Percentiles rank a stretch among this genome's conserved stretches.
Conservation (phyloP, 2,329 filamentous ascomycete species). For the Pseudogymnoascus sp. region DNA sequence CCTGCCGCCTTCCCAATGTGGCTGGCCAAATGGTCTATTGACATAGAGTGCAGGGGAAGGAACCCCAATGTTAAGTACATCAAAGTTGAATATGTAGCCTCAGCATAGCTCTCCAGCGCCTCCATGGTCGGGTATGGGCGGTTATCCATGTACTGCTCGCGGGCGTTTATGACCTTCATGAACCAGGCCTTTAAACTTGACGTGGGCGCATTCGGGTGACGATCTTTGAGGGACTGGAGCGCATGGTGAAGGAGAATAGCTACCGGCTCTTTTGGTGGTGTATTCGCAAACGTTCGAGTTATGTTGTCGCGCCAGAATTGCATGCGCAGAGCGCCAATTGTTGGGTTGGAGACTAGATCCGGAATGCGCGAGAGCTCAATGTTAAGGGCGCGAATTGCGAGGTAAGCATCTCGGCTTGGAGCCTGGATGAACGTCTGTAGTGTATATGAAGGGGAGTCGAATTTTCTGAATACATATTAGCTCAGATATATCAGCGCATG, state of each 20-base stretch:
- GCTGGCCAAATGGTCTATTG: conserved; percentile 85
- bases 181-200: conserved; percentile 61
- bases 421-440: conserved; percentile 77
- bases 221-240: conserved; percentile 51
- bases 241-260: conserved; percentile 74
- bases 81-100: conserved; percentile 89
- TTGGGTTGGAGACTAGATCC: conserved; percentile 80
- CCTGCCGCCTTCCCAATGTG: conserved; percentile 93
- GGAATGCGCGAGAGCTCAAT: conserved; percentile 85
- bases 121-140: conserved; percentile 68
- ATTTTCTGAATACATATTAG: conserved; percentile 50
- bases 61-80: conserved; percentile 80
- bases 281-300: conserved; percentile 65
- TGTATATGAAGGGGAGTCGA: conserved; percentile 82
- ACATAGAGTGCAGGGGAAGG: conserved; percentile 70
- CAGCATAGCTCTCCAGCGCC: conserved; percentile 77
- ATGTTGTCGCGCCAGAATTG: conserved; percentile 93
- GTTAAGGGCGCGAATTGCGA: conserved; percentile 86
- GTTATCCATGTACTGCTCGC: conserved; percentile 77
- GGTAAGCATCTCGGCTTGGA: conserved; percentile 70
- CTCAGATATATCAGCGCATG: not conserved
- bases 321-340: conserved; percentile 79
- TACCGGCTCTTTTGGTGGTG: conserved; percentile 83
- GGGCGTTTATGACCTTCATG: conserved; percentile 67
- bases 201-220: conserved; percentile 33